A percentile compares a stretch with the other conserved stretches of the same genome.
Conservation (phyloP, 1,284 basidiomycete genomes). For the Sanghuangporus weigelae region DNA sequence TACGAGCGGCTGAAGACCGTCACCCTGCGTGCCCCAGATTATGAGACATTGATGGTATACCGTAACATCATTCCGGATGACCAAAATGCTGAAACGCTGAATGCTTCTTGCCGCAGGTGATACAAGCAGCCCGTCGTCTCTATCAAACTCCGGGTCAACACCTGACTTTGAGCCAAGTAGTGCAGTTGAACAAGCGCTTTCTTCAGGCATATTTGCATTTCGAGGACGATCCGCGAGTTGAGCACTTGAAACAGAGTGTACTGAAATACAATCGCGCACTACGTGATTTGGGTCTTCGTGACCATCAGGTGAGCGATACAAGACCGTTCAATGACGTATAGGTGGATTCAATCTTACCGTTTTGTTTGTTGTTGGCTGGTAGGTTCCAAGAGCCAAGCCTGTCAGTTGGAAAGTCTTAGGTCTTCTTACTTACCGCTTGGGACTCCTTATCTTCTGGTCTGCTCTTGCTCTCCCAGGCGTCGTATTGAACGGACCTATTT, state of each 20-base stretch:
- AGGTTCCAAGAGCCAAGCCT: conserved; percentile 80
- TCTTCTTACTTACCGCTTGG: conserved; percentile 80
- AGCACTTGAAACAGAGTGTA: conserved; percentile 77
- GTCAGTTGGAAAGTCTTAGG: conserved; percentile 86
- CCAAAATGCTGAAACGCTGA: not conserved
- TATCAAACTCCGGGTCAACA: conserved; percentile 97
- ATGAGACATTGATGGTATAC: conserved; percentile 92
- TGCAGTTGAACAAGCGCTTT: conserved; percentile 93
- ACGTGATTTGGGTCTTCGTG: conserved; percentile 91
- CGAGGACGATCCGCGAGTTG: conserved; percentile 89
- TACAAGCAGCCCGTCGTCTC: conserved; percentile 92
- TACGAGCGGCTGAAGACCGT: conserved; percentile 96
- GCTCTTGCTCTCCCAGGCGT: conserved; percentile 89
- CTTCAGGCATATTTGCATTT: conserved; percentile 92
- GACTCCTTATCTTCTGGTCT: conserved; percentile 82
- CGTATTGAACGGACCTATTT: conserved; percentile 94
- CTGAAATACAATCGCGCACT: conserved; percentile 90
- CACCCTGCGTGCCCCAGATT: conserved; percentile 94
- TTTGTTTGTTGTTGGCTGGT: conserved; percentile 6
- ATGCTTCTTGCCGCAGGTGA: conserved; percentile 48
- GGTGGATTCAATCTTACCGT: not conserved
- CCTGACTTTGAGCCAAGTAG: conserved; percentile 92
- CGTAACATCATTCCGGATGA: conserved; percentile 10
- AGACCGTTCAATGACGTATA: not conserved
- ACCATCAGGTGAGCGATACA: conserved; percentile 76